Percentiles rank a stretch among this genome's conserved stretches.
Evolutionary conservation across 2,329 filamentous ascomycete species (phyloP).

Genomic region (Hymenoscyphus linearis): DNA sequence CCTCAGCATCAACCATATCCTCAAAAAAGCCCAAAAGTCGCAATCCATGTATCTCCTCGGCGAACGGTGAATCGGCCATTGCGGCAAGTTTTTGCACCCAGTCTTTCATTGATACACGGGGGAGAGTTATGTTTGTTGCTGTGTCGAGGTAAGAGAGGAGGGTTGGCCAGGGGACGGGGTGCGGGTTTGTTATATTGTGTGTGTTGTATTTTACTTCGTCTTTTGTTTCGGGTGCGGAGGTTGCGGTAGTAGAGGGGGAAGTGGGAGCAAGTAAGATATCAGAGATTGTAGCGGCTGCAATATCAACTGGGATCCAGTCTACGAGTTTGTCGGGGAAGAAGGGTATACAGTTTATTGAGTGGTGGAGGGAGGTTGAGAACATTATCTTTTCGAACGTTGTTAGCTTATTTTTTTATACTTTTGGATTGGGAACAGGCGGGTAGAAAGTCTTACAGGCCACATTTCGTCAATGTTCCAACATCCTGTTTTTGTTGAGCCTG

Average conservation of each 20-base stretch:
- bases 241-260: neutral
- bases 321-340: conserved; percentile 13
- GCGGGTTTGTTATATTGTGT: conserved; percentile 28
- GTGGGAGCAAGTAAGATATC: conserved; percentile 12
- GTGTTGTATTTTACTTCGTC: conserved; percentile 13
- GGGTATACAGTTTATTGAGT: conserved; percentile 13
- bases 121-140: neutral
- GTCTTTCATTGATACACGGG: conserved; percentile 16
- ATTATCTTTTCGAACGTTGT: conserved; percentile 5
- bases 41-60: conserved; percentile 19
- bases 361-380: conserved; percentile 12
- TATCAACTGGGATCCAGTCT: conserved; percentile 28
- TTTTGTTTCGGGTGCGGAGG: neutral
- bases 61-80: conserved; percentile 5
- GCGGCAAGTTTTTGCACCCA: conserved; percentile 17
- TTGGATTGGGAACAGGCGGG: neutral
- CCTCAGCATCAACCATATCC: conserved; percentile 13
- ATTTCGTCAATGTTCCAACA: conserved; percentile 26
- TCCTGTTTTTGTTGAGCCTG: conserved; percentile 22
- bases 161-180: conserved; percentile 16
- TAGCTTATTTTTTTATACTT: neutral
- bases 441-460: conserved; percentile 17
- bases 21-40: conserved; percentile 26
- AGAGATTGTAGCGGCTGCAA: conserved; percentile 19
- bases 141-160: conserved; percentile 8